Evolutionary conservation across 2,329 filamentous ascomycete genomes (phyloP).

Genomic region (Fusarium austroafricanum): DNA sequence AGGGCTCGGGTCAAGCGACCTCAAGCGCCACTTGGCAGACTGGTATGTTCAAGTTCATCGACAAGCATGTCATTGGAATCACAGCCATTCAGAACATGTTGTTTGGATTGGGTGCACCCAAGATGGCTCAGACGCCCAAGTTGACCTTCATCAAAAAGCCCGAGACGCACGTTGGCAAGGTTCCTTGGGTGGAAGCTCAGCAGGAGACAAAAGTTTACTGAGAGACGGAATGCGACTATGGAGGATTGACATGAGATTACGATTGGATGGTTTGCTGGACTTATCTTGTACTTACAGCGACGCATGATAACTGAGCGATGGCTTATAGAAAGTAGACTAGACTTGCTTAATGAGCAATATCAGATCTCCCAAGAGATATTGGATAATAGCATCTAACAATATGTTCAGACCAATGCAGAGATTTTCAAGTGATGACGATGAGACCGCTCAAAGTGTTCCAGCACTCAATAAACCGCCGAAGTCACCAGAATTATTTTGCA

Average conservation of each 20-base stretch:
- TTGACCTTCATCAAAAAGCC: slow-evolving; percentile 14
- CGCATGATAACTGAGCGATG: background rate
- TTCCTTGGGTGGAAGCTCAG: background rate
- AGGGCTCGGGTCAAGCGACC: slow-evolving; percentile 1
- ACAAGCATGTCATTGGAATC: slow-evolving; percentile 23
- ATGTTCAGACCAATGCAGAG: no score
- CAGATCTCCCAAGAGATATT: background rate
- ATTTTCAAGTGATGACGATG: no score
- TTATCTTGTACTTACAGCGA: background rate
- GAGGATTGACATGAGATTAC: no score
- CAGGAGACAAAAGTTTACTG: background rate
- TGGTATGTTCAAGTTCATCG: slow-evolving; percentile 24
- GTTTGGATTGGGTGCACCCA: background rate
- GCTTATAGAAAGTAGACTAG: background rate
- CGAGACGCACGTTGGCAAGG: background rate
- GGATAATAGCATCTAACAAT: no score
- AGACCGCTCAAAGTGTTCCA: no score
- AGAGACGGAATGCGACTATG: background rate
- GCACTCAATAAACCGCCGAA: no score
- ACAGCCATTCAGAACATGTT: slow-evolving; percentile 22
- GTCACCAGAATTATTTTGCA: no score
- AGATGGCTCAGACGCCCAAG: slow-evolving; percentile 9
- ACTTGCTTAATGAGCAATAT: background rate
- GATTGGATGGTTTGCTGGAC: background rate
- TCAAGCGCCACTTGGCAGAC: slow-evolving; percentile 35